Evolutionary conservation across 2,329 filamentous ascomycete species (phyloP), one percentile per base, ranked within the genome.

Genomic region (Pseudogymnoascus sp.): DNA sequence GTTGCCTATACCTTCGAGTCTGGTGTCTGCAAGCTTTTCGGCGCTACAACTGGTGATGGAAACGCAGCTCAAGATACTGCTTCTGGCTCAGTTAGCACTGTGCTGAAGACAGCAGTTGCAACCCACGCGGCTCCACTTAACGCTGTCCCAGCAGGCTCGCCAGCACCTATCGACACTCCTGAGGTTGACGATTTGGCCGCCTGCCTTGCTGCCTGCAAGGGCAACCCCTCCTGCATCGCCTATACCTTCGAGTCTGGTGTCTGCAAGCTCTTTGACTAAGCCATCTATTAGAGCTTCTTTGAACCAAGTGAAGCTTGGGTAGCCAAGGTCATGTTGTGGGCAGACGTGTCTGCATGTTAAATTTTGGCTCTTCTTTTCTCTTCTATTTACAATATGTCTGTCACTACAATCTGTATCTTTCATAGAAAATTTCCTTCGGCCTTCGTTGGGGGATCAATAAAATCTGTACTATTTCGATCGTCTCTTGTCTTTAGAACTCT

Each of bases 151-250:
- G 10, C n/a, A 35, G 53, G 19, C n/a, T 21, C 33, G 5, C 64
- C 44, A 57, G 28, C 64, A 33, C 64, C 64, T 8, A 17, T 65
- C 3, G 38, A 42, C 36, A 38, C 35, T 21, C 62, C 62, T 19
- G 57, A 61, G 19, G 42, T 64, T 26, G 21, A n/a, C 38, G 44
- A 36, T 42, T 62, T 65, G 38, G 57, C 59, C 31, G 62, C 62
- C 59, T 65, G 64, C 64, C 62, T 65, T 19, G 62, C 62, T 15
- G 38, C 64, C 21, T 65, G 64, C 53, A 65, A 57, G 33, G 62
- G 62, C 17, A 65, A 65, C 57, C 62, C 64, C 11, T 28, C 62
- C 28, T 65, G 64, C 31, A 42, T 64, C 40, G 59, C 44, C 26
- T 65, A 65, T 42, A 62, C 62, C 42, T 65, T 65, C 62, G 36